Evolutionary conservation across 768 basidiomycete species (phyloP), one percentile per base, ranked within the genome.

Genomic region (Multifurca ochricompacta): DNA sequence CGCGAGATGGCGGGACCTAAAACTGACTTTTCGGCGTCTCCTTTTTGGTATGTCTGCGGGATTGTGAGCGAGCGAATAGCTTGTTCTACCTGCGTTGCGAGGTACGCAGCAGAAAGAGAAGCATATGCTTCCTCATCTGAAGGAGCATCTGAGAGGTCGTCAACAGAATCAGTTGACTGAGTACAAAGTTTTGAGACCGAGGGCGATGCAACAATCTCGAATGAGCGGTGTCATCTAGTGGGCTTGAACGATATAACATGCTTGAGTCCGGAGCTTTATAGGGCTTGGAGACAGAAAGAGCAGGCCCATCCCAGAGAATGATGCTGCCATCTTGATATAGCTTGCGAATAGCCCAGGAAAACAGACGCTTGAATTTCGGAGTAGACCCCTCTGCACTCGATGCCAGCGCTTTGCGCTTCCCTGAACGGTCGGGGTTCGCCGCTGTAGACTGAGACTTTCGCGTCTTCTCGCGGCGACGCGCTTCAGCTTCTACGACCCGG

Each of bases 271-370:
- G 41, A 31, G 48, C 53, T 7, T 53, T 55, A 18, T 48, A 45
- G 23, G 48, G 34, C 28, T 54, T 50, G 0, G 69, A 68, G 49
- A 68, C 66, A 1, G 72, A 64, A 9, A 74, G 72, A 13, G 72
- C 70, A 3, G 82, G 79, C 0, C 85, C 85, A 53, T 86, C 82
- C 81, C 85, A 87, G 3, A 86, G 66, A 1, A 88, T 73, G 53
- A 90, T 80, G 51, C 77, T 79, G n/a, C 88, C 89, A 54, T 89
- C 87, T 51, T 79, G 73, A 45, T 81, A 72, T 19, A 90, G 69
- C 64, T 82, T 77, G 18, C 79, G 70, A 48, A 90, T 71, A 0
- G 83, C 82, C 72, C 77, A 80, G 18, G 70, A 67, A 67, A 87
- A 91, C 2, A 91, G 73, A 8, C 84, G 75, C 63, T 87, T 87